Percentiles rank a stretch among this genome's conserved stretches.
phyloP scores from a whole-genome alignment of 1,284 basidiomycete species.

The Cryptococcus sp. region DNA sequence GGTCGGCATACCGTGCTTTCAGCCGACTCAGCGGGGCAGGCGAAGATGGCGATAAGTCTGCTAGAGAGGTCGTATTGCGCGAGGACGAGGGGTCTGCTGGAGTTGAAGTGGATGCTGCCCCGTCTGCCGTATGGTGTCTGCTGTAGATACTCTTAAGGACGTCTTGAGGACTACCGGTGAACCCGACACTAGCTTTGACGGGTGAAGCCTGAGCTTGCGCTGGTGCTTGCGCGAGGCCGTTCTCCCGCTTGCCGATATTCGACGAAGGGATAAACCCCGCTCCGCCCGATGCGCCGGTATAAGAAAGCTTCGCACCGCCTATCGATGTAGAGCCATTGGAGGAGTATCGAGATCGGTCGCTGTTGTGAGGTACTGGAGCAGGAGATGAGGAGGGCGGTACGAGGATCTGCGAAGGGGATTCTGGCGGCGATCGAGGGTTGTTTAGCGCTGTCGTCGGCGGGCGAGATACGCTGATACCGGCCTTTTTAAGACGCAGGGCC shows the following conservation, averaged over 20 bases:
- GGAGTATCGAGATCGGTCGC: conserved; percentile 12
- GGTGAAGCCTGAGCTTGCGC: neutral
- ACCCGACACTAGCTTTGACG: neutral
- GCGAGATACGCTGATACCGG: too few relatives aligned
- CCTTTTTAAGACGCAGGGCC: too few relatives aligned
- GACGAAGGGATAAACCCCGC: conserved; percentile 8
- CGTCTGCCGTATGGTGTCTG: conserved; percentile 6
- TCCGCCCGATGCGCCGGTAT: neutral
- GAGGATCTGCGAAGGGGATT: conserved; percentile 16
- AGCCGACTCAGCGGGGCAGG: conserved; percentile 15
- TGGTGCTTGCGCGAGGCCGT: neutral
- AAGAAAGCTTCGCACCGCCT: conserved; percentile 2
- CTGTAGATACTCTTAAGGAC: conserved; percentile 18
- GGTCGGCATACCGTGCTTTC: conserved; percentile 18
- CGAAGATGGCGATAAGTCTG: conserved; percentile 17
- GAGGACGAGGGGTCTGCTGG: conserved; percentile 23
- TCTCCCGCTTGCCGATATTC: conserved; percentile 4
- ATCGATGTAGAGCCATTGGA: conserved; percentile 1
- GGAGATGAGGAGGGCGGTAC: conserved; percentile 36
- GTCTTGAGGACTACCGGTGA: conserved; percentile 23
- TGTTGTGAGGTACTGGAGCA: conserved; percentile 6
- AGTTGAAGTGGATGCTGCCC: conserved; percentile 16
- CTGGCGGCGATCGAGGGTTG: too few relatives aligned
- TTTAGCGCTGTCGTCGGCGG: too few relatives aligned
- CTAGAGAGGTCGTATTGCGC: conserved; percentile 2